Percentiles rank a stretch among this genome's conserved stretches.
These are phyloP conservation scores for Tremellales sp. DNA, from an alignment of 1,284 basidiomycete species.

Conservation along the genomic window DNA sequence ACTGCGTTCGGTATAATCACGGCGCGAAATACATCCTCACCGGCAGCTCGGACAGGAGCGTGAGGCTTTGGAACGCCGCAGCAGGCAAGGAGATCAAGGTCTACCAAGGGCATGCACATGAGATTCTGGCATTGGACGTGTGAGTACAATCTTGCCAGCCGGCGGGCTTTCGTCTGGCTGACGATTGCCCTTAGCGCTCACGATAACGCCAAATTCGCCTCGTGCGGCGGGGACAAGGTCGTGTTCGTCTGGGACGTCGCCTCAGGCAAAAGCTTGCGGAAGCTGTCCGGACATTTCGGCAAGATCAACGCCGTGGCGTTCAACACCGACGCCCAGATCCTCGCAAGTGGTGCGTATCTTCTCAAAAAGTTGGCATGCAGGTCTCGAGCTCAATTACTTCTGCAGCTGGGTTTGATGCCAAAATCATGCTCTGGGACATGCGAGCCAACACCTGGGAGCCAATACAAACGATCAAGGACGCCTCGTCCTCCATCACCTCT, in stretches of 20 bases:
- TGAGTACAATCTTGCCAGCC: conserved; percentile 48
- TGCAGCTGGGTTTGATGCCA: conserved; percentile 61
- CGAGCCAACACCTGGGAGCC: conserved; percentile 71
- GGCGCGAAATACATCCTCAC: conserved; percentile 82
- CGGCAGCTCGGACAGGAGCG: conserved; percentile 83
- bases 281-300: conserved; percentile 81
- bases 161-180: not conserved
- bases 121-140: conserved; percentile 86
- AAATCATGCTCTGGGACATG: conserved; percentile 83
- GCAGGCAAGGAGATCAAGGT: conserved; percentile 81
- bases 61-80: conserved; percentile 86
- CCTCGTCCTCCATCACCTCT: conserved; percentile 81
- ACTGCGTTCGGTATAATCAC: conserved; percentile 79
- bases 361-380: too few species aligned
- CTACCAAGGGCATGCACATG: conserved; percentile 88
- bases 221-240: conserved; percentile 85
- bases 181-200: conserved; percentile 65
- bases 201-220: conserved; percentile 91
- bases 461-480: conserved; percentile 87
- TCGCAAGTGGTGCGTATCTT: conserved; percentile 79
- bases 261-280: conserved; percentile 71
- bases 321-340: conserved; percentile 67
- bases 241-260: conserved; percentile 96
- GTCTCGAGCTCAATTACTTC: too few species aligned
- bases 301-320: conserved; percentile 89